Evolutionary conservation across 2,329 filamentous ascomycete genomes (phyloP).

Genomic region (Raffaelea arxii): DNA sequence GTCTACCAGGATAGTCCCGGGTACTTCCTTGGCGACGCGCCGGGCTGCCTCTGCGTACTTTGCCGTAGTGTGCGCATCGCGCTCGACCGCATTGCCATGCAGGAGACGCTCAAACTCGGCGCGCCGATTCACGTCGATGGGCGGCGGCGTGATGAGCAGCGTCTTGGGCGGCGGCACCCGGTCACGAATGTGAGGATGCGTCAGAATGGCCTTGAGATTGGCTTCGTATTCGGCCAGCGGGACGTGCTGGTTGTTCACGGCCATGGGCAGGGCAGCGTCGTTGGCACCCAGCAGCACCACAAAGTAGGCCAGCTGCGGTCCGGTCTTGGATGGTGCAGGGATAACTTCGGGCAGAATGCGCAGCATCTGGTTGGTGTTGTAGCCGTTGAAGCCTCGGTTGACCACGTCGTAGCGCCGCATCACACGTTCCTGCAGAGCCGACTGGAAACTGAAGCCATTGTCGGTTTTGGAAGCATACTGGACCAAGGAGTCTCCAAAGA

Average conservation of each 20-base stretch:
- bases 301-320: constrained; percentile 56
- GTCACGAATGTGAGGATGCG: constrained; percentile 56
- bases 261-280: constrained; percentile 62
- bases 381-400: constrained; percentile 81
- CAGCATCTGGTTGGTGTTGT: constrained; percentile 69
- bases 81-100: constrained; percentile 33
- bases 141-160: constrained; percentile 73
- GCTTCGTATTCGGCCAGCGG: constrained; percentile 63
- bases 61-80: constrained; percentile 38
- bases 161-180: constrained; percentile 68
- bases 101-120: constrained; percentile 33
- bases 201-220: constrained; percentile 64
- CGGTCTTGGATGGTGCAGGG: constrained; percentile 37
- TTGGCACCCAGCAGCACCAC: constrained; percentile 83
- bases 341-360: constrained; percentile 61
- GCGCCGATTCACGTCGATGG: constrained; percentile 66
- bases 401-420: constrained; percentile 73
- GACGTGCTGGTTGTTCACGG: constrained; percentile 62
- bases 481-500: constrained; percentile 87
- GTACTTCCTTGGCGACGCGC: constrained; percentile 56
- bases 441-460: constrained; percentile 64
- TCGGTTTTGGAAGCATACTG: constrained; percentile 53
- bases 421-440: constrained; percentile 60
- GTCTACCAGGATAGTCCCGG: constrained; percentile 64
- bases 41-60: constrained; percentile 52